A percentile compares a stretch with the other conserved stretches of the same genome.
phyloP scores from a whole-genome alignment of 257 asterid species.

The Leptodermis oblonga region DNA sequence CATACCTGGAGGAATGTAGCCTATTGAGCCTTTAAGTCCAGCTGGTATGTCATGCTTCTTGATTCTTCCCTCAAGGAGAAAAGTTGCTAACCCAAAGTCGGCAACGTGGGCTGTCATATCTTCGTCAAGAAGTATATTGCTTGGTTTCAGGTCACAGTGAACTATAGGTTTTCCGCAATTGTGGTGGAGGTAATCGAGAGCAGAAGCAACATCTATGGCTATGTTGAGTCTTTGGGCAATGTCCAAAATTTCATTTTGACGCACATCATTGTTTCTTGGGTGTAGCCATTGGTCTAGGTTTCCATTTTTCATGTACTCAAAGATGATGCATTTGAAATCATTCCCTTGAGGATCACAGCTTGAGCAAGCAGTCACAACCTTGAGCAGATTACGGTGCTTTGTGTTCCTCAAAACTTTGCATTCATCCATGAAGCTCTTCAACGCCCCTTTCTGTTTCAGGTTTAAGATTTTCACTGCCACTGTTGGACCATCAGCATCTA shows the following conservation, averaged over 20 bases:
- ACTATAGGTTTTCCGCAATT: slow-evolving; percentile 23
- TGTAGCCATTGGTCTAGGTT: slow-evolving; percentile 37
- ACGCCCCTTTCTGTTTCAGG: slow-evolving; percentile 23
- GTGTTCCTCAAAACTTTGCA: slow-evolving; percentile 31
- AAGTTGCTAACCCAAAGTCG: slow-evolving; percentile 39
- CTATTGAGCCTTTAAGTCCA: slow-evolving; percentile 39
- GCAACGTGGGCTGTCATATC: slow-evolving; percentile 36
- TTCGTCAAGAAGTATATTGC: slow-evolving; percentile 39
- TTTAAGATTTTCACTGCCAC: slow-evolving; percentile 41
- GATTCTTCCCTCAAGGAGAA: slow-evolving; percentile 21
- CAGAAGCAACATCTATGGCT: slow-evolving; percentile 38
- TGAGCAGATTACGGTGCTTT: slow-evolving; percentile 38
- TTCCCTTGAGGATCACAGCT: slow-evolving; percentile 31
- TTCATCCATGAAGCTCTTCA: slow-evolving; percentile 40
- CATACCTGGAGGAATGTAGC: slow-evolving; percentile 42
- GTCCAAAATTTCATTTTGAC: background rate
- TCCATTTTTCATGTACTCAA: slow-evolving; percentile 36
- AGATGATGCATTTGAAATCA: slow-evolving; percentile 36
- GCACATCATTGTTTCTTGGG: slow-evolving; percentile 4
- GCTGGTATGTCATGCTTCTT: slow-evolving; percentile 10
- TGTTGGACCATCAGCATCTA: background rate
- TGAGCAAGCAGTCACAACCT: slow-evolving; percentile 31
- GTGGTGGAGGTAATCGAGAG: slow-evolving; percentile 39
- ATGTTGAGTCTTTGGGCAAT: slow-evolving; percentile 26
- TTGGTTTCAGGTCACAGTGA: slow-evolving; percentile 46